phyloP scores from a whole-genome alignment of 176 grass and related monocot species.

The Triticum dicoccoides region DNA sequence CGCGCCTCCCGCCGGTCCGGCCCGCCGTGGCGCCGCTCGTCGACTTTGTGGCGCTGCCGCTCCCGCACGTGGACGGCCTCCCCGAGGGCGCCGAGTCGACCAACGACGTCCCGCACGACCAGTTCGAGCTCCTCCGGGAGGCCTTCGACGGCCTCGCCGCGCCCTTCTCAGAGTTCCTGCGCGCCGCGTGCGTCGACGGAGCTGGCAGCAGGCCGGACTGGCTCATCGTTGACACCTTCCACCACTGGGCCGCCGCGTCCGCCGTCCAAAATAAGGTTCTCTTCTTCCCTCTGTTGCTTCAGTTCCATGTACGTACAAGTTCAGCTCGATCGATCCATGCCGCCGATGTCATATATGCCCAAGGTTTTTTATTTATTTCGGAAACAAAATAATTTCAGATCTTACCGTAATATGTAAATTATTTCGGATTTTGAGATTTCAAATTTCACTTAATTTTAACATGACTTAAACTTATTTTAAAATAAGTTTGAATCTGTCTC shows the following conservation, averaged over 20 bases:
- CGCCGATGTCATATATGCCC: too few relatives aligned
- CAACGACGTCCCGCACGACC: background rate
- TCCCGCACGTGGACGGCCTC: background rate
- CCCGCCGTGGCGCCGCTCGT: background rate
- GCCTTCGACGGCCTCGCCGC: conserved; percentile 6
- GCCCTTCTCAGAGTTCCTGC: background rate
- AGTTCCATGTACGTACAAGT: too few relatives aligned
- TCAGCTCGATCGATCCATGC: too few relatives aligned
- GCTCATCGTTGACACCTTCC: background rate
- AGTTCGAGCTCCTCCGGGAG: conserved; percentile 8
- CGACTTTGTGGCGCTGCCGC: background rate
- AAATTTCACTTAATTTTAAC: too few relatives aligned
- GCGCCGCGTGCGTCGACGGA: background rate
- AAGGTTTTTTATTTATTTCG: too few relatives aligned
- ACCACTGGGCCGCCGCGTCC: conserved; percentile 4
- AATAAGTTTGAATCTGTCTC: too few relatives aligned
- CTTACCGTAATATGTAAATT: too few relatives aligned
- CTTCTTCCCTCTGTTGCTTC: too few relatives aligned
- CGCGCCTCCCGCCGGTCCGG: background rate
- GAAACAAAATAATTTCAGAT: too few relatives aligned
- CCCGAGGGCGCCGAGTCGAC: conserved; percentile 5
- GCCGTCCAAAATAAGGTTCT: background rate
- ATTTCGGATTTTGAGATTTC: too few relatives aligned
- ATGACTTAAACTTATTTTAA: too few relatives aligned
- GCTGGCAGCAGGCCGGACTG: background rate